These are phyloP conservation scores for Lasiodiplodia citricola DNA, from an alignment of 2,329 filamentous ascomycete genomes.

Conservation along the genomic window DNA sequence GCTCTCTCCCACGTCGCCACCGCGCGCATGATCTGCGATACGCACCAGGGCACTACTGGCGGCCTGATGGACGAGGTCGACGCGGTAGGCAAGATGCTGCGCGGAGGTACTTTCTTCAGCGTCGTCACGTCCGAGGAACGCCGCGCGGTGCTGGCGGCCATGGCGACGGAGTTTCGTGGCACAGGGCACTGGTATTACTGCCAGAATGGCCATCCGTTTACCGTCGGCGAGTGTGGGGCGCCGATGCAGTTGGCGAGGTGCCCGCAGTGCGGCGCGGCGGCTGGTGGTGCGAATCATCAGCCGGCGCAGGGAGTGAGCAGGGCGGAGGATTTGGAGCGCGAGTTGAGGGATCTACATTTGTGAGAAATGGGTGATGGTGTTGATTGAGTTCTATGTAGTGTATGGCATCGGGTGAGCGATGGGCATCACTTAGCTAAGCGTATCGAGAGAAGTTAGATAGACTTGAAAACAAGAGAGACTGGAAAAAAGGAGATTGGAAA, in stretches of 20 bases:
- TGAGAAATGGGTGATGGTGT: not conserved
- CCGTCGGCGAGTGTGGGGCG: constrained; percentile 70
- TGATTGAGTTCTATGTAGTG: too few species aligned
- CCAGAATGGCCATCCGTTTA: constrained; percentile 63
- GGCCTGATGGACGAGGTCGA: constrained; percentile 48
- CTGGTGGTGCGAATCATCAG: constrained; percentile 62
- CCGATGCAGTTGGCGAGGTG: constrained; percentile 67
- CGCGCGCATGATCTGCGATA: not conserved
- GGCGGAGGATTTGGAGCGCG: constrained; percentile 57
- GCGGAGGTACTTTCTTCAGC: not conserved
- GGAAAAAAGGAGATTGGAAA: too few species aligned
- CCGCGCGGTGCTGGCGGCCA: constrained; percentile 40
- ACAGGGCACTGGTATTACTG: constrained; percentile 68
- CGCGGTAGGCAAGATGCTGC: constrained; percentile 46
- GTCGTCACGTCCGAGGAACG: constrained; percentile 27
- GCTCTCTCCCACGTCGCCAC: not conserved
- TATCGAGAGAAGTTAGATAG: too few species aligned
- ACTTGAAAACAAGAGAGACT: too few species aligned
- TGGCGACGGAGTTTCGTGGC: constrained; percentile 50
- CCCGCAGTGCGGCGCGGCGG: constrained; percentile 63
- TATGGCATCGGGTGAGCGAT: too few species aligned
- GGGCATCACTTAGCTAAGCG: too few species aligned
- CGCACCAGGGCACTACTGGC: constrained; percentile 17
- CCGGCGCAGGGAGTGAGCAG: constrained; percentile 58
- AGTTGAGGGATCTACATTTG: not conserved